Percentiles rank a stretch among this genome's conserved stretches.
Conservation (phyloP, 2,329 filamentous ascomycete species). For the Pseudocercospora macadamiae region DNA sequence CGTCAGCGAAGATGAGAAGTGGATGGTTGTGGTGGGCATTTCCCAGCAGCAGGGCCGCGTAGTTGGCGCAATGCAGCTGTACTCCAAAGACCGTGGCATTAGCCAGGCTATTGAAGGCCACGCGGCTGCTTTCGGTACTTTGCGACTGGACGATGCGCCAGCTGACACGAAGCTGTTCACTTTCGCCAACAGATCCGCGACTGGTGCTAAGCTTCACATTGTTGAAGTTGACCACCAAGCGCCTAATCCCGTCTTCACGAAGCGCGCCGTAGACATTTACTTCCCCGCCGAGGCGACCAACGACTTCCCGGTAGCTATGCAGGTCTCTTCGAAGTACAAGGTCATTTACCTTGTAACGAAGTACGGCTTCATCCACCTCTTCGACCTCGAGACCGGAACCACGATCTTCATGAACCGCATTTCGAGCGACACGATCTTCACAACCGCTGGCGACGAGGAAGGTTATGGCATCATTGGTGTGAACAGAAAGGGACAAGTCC, state of each 20-base stretch:
- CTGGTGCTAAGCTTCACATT: constrained; percentile 92
- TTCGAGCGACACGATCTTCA: constrained; percentile 98
- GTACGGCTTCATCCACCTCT: constrained; percentile 98
- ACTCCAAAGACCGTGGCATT: constrained; percentile 92
- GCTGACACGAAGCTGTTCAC: constrained; percentile 94
- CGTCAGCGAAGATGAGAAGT: constrained; percentile 92
- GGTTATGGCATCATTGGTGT: constrained; percentile 90
- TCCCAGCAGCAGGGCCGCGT: constrained; percentile 91
- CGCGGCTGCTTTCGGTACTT: constrained; percentile 88
- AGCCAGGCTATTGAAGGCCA: constrained; percentile 98
- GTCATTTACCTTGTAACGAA: constrained; percentile 98
- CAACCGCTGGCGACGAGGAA: constrained; percentile 79
- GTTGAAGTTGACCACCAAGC: constrained; percentile 95
- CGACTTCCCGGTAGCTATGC: constrained; percentile 97
- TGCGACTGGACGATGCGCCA: constrained; percentile 84
- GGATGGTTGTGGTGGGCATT: constrained; percentile 97
- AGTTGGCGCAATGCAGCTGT: constrained; percentile 94
- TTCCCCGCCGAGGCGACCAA: constrained; percentile 94
- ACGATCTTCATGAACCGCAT: constrained; percentile 99
- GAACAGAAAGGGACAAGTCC: constrained; percentile 95
- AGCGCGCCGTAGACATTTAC: constrained; percentile 97
- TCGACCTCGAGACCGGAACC: constrained; percentile 92
- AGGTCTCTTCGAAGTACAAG: constrained; percentile 95
- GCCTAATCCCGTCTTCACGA: constrained; percentile 84
- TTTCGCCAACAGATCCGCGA: constrained; percentile 88